phyloP scores from a whole-genome alignment of 2,329 filamentous ascomycete species.

The Fusarium foetens region DNA sequence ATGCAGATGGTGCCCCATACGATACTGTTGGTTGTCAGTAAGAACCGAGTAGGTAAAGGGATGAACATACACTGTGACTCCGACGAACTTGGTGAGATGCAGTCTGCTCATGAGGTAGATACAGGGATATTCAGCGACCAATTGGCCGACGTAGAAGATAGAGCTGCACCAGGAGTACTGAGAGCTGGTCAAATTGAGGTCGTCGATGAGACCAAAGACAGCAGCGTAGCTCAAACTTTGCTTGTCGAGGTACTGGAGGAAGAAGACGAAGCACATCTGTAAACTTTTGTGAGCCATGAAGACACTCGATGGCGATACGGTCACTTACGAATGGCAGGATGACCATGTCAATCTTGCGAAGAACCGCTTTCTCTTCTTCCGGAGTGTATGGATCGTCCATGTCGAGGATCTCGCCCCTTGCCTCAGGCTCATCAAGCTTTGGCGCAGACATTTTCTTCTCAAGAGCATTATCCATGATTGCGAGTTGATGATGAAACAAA shows the following conservation, averaged over 20 bases:
- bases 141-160: neutral
- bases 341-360: neutral
- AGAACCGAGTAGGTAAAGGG: fast-evolving
- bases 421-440: neutral
- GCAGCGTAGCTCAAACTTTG: neutral
- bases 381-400: neutral
- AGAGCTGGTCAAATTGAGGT: neutral
- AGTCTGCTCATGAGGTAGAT: slow-evolving; percentile 4
- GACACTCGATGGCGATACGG: fast-evolving
- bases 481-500: neutral
- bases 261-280: neutral
- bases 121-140: neutral
- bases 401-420: neutral
- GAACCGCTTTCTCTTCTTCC: neutral
- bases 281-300: neutral
- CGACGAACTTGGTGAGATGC: neutral
- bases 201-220: neutral
- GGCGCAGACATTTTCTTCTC: neutral
- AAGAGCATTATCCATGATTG: neutral
- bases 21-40: neutral
- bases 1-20: neutral
- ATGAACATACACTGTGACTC: neutral
- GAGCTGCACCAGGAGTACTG: slow-evolving; percentile 1
- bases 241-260: neutral
- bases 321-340: neutral